Evolutionary conservation across 2,329 filamentous ascomycete species (phyloP), one percentile per base, ranked within the genome.

Genomic region (Sporothrix pseudoabietina): DNA sequence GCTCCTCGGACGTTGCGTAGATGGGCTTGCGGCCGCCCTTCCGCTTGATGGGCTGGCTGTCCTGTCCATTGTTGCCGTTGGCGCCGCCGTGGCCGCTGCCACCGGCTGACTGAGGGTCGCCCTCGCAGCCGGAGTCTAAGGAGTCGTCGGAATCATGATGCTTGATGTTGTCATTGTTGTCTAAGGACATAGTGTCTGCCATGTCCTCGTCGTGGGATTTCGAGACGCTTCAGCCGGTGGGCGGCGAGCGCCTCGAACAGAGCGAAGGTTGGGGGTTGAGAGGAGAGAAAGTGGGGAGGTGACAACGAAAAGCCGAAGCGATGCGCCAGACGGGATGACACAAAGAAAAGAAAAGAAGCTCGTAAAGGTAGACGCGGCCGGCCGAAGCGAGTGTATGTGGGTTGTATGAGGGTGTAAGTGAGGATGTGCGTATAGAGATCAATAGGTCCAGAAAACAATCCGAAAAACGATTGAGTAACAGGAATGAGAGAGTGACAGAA

Each of bases 11-110:
- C 49, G 96, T 99, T 72, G 96, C 96, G 87, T 99, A 99, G 76
- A 98, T 98, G 95, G 96, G 96, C 86, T 98, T 99, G 80, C 96
- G 91, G 75, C 96, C 96, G 80, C 96, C 96, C 86, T 99, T 99
- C 80, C 96, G 90, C 87, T 99, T 99, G 80, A 94, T 94, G 76
- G 89, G 88, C 80, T 88, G 87, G 77, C 81, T 82, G 78, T 89
- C 87, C 77, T 86, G 86, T 39, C 82, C 80, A 68, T 78, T 78
- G 77, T 71, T 80, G 76, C 73, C 77, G 75, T 78, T 79, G 73
- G 47, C 44, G 22, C 55, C 44, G n/a, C 78, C 80, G 76, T 78
- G 78, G 74, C 65, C 73, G 72, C 71, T 77, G 76, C 78, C 78
- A 73, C 81, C 79, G 72, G 81, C 78, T 69, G 81, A 79, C 63